A percentile compares a stretch with the other conserved stretches of the same genome.
These are phyloP conservation scores for Diacronema lutheri DNA, from an alignment of 78 protist genomes.

Conservation along the genomic window DNA sequence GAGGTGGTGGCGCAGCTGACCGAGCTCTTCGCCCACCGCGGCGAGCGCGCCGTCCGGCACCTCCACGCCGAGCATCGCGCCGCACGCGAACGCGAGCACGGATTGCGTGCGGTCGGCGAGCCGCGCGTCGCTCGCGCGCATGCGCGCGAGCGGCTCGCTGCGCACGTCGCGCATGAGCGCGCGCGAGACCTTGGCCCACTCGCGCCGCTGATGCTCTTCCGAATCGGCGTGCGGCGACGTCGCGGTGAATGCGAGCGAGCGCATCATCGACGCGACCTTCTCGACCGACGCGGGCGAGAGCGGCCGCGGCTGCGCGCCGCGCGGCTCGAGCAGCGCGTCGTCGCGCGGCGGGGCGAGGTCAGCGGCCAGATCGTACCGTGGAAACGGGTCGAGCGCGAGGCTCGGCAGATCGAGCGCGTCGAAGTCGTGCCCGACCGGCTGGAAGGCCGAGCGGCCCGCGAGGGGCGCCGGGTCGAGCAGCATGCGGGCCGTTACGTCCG, in stretches of 20 bases:
- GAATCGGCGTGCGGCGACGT: background rate
- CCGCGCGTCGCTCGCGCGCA: background rate
- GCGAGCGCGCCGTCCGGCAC: background rate
- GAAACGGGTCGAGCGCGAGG: too few species aligned
- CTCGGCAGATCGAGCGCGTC: too few species aligned
- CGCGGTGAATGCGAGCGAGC: background rate
- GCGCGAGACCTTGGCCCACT: background rate
- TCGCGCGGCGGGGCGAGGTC: too few species aligned
- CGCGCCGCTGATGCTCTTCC: background rate
- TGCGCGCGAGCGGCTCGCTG: background rate
- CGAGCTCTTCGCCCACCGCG: background rate
- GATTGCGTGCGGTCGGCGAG: background rate
- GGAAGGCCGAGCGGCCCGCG: too few species aligned
- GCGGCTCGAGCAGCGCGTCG: too few species aligned
- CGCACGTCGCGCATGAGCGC: background rate
- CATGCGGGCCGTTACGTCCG: too few species aligned
- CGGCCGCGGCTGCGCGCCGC: background rate
- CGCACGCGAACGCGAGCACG: background rate
- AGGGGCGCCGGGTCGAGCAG: too few species aligned
- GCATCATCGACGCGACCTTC: background rate
- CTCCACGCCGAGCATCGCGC: background rate
- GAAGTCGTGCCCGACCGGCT: too few species aligned
- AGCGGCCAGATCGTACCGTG: too few species aligned
- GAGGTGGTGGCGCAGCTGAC: background rate
- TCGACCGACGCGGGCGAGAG: background rate